Conservation (phyloP, 306 rosid species). For the Datisca glomerata region DNA sequence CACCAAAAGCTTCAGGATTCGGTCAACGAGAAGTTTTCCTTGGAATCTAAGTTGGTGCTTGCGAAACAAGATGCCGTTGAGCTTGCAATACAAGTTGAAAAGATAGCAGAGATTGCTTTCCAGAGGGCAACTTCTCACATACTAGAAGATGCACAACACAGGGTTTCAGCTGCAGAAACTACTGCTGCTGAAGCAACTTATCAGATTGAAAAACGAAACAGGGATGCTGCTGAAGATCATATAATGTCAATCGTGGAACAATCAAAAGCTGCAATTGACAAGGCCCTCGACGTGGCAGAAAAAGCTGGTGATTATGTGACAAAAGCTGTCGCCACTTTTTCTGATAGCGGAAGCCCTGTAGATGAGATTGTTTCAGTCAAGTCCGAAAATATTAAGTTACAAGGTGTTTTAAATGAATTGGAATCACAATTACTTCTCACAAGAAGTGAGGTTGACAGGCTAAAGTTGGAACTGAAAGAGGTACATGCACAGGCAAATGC, state of each 20-base stretch:
- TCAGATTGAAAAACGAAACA: conserved; percentile 47
- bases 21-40: conserved; percentile 42
- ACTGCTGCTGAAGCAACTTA: conserved; percentile 56
- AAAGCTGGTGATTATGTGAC: conserved; percentile 38
- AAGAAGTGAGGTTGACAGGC: conserved; percentile 33
- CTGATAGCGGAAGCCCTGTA: conserved; percentile 30
- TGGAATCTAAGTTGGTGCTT: conserved; percentile 58
- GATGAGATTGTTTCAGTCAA: conserved; percentile 36
- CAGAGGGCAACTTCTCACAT: conserved; percentile 75
- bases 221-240: conserved; percentile 52
- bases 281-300: conserved; percentile 49
- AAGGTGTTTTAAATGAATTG: conserved; percentile 32
- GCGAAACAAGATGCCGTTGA: conserved; percentile 63
- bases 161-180: conserved; percentile 63
- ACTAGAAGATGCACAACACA: conserved; percentile 56
- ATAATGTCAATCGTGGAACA: conserved; percentile 48
- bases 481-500: conserved; percentile 26
- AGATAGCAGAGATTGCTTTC: conserved; percentile 56
- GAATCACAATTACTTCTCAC: conserved; percentile 46
- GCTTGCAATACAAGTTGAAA: conserved; percentile 74
- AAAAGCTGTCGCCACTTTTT: conserved; percentile 28
- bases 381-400: conserved; percentile 45
- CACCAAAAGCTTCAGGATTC: conserved; percentile 46
- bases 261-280: conserved; percentile 47
- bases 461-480: conserved; percentile 44